Base-by-base conservation (phyloP, 2,329 filamentous ascomycete species). In the Penicillium crustosum region DNA sequence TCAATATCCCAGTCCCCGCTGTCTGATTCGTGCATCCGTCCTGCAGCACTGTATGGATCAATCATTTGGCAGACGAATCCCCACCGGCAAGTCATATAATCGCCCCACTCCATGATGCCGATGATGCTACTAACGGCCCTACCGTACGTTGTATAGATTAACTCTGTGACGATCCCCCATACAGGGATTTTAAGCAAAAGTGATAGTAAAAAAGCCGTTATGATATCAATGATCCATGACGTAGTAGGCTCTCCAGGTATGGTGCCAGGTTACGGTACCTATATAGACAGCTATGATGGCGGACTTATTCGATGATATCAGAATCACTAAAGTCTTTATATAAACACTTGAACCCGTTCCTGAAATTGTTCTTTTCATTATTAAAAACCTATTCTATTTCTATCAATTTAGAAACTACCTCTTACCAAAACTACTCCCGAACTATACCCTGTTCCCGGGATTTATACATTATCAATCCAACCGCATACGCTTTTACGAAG, bases 221-320 rank as follows among this genome's bases (percentile, higher is more conserved):
- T 66, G 65, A 66, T 67, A 67, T 65, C 63, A 64, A 61, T 38
- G 23, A 15, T 8, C 33, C 25, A 61, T 67, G 65, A 67, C 65
- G 65, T 66, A 63, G 61, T 57, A 38, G 41, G 47, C 48, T 60
- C 36, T 56, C n/a, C 48, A 25, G 19, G 25, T 39, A 39, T 54
- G 12, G 47, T 64, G 15, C 56, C 58, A 61, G 59, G 42, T 50
- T 39, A 44, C 12, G n/a, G 31, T 48, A 48, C 27, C 29, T 57
- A 56, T 59, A 58, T 64, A 61, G 55, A 53, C 49, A 43, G 39
- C 44, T 38, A 25, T 10, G 21, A 27, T 58, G 23, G 10, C 41
- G 9, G 9, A 43, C 51, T 39, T 23, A n/a, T 31, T 44, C 25
- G 27, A 60, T 58, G 61, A 63, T 64, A 66, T 61, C 58, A 63